Conservation (phyloP, 805 yeast species). For the Citeromyces nyonsensis region DNA sequence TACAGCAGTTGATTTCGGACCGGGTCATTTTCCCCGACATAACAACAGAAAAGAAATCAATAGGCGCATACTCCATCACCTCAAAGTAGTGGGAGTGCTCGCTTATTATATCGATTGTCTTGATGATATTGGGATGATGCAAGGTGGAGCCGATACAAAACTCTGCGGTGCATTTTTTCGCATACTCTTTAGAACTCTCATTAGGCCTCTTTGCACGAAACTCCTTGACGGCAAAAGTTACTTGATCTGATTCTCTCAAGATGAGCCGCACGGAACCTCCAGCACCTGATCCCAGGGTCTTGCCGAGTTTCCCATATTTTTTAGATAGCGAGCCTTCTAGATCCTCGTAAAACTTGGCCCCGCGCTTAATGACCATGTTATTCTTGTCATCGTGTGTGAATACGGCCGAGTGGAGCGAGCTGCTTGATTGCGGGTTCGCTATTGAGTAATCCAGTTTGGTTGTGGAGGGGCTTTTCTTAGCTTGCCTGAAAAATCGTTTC, state of each 20-base stretch:
- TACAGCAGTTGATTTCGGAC: slow-evolving; percentile 69
- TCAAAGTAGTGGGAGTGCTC: slow-evolving; percentile 61
- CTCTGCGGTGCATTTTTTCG: slow-evolving; percentile 82
- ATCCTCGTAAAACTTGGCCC: slow-evolving; percentile 24
- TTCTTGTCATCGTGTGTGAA: slow-evolving; percentile 22
- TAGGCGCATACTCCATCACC: slow-evolving; percentile 78
- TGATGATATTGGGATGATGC: slow-evolving; percentile 69
- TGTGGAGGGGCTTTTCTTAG: slow-evolving; percentile 17
- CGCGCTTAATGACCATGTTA: slow-evolving; percentile 21
- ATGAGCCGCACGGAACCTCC: slow-evolving; percentile 76
- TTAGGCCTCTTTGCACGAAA: slow-evolving; percentile 58
- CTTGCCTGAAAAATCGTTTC: slow-evolving; percentile 57
- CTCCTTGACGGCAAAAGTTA: slow-evolving; percentile 73
- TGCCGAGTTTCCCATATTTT: slow-evolving; percentile 63
- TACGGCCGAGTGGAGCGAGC: no score
- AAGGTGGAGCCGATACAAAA: slow-evolving; percentile 75
- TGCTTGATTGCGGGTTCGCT: slow-evolving; percentile 11
- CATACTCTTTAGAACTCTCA: slow-evolving; percentile 62
- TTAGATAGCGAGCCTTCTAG: slow-evolving; percentile 35
- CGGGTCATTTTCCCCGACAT: slow-evolving; percentile 78
- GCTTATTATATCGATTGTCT: slow-evolving; percentile 60
- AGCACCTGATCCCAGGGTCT: slow-evolving; percentile 72
- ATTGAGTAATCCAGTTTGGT: slow-evolving; percentile 16
- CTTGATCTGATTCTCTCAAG: slow-evolving; percentile 51
- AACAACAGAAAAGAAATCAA: slow-evolving; percentile 74